These are phyloP conservation scores for Botrytis sinoallii DNA, from an alignment of 2,329 filamentous ascomycete genomes.

Conservation along the genomic window DNA sequence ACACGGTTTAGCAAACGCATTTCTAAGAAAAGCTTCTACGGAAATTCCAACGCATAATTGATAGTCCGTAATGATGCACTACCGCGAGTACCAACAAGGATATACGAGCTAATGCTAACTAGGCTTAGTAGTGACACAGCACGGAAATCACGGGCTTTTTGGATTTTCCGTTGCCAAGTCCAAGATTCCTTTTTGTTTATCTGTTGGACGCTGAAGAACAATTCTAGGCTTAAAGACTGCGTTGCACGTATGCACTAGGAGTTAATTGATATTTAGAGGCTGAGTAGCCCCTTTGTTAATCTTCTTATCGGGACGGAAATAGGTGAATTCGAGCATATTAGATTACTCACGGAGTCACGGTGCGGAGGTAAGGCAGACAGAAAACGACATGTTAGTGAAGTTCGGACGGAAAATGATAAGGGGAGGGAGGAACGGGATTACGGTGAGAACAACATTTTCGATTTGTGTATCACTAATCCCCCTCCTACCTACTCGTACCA, in stretches of 20 bases:
- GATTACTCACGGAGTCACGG: background rate
- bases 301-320: background rate
- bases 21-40: background rate
- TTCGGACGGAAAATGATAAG: background rate
- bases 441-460: background rate
- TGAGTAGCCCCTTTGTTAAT: background rate
- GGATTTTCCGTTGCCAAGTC: background rate
- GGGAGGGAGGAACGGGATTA: background rate
- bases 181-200: background rate
- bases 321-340: background rate
- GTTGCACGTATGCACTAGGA: background rate
- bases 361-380: background rate
- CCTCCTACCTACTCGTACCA: background rate
- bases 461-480: background rate
- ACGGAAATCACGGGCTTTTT: constrained; percentile 9
- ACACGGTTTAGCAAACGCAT: background rate
- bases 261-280: background rate
- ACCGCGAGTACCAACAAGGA: background rate
- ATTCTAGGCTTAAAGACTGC: background rate
- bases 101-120: background rate
- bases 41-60: background rate
- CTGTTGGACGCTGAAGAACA: background rate
- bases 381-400: background rate
- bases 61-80: background rate
- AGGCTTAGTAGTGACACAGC: background rate